A percentile compares a stretch with the other conserved stretches of the same genome.
Evolutionary conservation across 129 eudicot species (phyloP).

Genomic region (Escallonia herrerae): DNA sequence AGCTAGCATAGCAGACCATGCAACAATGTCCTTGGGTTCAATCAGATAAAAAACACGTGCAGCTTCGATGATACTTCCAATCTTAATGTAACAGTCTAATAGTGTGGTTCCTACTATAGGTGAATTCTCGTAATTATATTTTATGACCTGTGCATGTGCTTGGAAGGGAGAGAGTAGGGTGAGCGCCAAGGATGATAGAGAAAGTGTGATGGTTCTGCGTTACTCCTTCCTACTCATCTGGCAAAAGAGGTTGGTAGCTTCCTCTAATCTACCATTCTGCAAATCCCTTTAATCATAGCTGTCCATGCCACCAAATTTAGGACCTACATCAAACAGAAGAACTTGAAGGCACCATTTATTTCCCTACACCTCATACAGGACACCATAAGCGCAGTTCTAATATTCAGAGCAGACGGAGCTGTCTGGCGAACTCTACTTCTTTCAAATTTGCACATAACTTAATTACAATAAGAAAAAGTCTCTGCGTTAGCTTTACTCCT

Average conservation of each 20-base stretch:
- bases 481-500: conserved; percentile 44
- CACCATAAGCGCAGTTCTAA: conserved; percentile 70
- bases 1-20: conserved; percentile 92
- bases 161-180: conserved; percentile 50
- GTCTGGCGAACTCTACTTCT: conserved; percentile 46
- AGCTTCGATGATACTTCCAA: conserved; percentile 54
- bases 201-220: conserved; percentile 67
- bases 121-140: conserved; percentile 51
- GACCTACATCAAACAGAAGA: conserved; percentile 34
- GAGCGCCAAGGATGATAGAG: conserved; percentile 63
- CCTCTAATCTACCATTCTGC: conserved; percentile 34
- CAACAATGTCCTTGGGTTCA: conserved; percentile 61
- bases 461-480: conserved; percentile 40
- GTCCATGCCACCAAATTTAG: conserved; percentile 82
- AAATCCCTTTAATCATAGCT: conserved; percentile 73
- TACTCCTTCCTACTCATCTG: conserved; percentile 60
- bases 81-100: conserved; percentile 65
- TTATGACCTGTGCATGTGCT: conserved; percentile 73
- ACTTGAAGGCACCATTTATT: conserved; percentile 54
- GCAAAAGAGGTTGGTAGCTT: conserved; percentile 43
- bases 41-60: conserved; percentile 47
- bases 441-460: conserved; percentile 61
- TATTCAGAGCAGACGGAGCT: conserved; percentile 52
- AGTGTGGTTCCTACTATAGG: conserved; percentile 85
- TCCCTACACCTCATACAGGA: conserved; percentile 50